Conservation (phyloP, 2,329 filamentous ascomycete genomes). For the Tolypocladium guangdongense region DNA sequence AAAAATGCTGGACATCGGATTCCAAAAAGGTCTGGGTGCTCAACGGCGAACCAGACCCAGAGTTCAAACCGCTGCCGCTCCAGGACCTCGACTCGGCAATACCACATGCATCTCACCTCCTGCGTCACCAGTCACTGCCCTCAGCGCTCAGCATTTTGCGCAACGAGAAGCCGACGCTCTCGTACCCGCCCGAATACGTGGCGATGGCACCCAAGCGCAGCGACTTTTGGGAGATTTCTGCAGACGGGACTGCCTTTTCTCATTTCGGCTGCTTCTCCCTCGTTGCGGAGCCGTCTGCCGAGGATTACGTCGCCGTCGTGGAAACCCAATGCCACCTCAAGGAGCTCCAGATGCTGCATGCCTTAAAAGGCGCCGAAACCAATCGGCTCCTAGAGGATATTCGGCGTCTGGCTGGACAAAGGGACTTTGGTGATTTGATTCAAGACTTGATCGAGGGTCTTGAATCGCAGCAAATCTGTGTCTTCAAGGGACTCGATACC, state of each 20-base stretch:
- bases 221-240: slow-evolving; percentile 20
- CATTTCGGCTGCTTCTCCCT: slow-evolving; percentile 19
- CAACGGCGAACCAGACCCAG: neutral
- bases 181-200: slow-evolving; percentile 13
- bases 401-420: slow-evolving; percentile 8
- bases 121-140: slow-evolving; percentile 3
- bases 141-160: slow-evolving; percentile 7
- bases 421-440: slow-evolving; percentile 11
- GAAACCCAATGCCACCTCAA: slow-evolving; percentile 19
- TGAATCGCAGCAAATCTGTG: slow-evolving; percentile 9
- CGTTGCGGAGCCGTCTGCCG: slow-evolving; percentile 12
- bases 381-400: slow-evolving; percentile 14
- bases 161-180: slow-evolving; percentile 5
- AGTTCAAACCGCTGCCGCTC: neutral
- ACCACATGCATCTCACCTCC: neutral
- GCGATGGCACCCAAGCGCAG: slow-evolving; percentile 10
- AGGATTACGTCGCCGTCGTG: slow-evolving; percentile 18
- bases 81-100: neutral
- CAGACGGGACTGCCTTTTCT: slow-evolving; percentile 15
- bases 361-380: slow-evolving; percentile 14
- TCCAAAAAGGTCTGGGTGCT: slow-evolving; percentile 4
- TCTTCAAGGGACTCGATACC: slow-evolving; percentile 24
- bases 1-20: slow-evolving; percentile 17
- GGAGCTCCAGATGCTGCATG: slow-evolving; percentile 19
- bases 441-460: slow-evolving; percentile 16